Percentiles rank a stretch among this genome's conserved stretches.
These are phyloP conservation scores for Hericium erinaceus DNA, from an alignment of 768 basidiomycete genomes.

Conservation along the genomic window DNA sequence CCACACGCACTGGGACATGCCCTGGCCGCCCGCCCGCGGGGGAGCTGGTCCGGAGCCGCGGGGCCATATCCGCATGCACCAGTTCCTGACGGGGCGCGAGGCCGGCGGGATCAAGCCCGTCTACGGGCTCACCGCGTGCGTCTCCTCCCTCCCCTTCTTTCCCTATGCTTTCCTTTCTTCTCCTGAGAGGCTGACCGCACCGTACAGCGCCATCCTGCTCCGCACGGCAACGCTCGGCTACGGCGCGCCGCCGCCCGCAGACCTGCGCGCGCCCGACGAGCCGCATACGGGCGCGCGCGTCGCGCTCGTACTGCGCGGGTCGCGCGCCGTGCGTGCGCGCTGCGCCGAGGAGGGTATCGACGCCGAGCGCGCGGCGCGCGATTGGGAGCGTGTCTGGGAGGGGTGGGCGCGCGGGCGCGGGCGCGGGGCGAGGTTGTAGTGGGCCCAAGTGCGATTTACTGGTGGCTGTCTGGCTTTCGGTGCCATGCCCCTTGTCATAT, in stretches of 20 bases:
- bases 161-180: background rate
- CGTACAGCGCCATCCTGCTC: constrained; percentile 40
- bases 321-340: constrained; percentile 17
- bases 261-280: constrained; percentile 34
- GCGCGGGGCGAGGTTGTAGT: background rate
- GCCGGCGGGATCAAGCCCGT: constrained; percentile 82
- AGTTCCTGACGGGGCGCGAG: constrained; percentile 82
- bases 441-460: background rate
- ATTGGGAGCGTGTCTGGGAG: constrained; percentile 5
- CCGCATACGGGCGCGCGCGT: constrained; percentile 33
- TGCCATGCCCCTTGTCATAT: too few relatives aligned
- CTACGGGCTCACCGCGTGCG: constrained; percentile 80
- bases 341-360: constrained; percentile 19
- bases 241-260: constrained; percentile 28
- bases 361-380: constrained; percentile 9
- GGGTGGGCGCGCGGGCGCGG: background rate
- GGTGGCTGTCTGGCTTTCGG: too few relatives aligned
- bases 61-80: constrained; percentile 47
- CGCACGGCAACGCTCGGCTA: constrained; percentile 41
- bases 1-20: constrained; percentile 52
- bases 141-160: constrained; percentile 8
- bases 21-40: constrained; percentile 32
- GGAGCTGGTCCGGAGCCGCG: constrained; percentile 5
- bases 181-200: background rate
- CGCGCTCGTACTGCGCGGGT: constrained; percentile 28